Evolutionary conservation across 164 flowering plant species (phyloP), one percentile per base, ranked within the genome.

Genomic region (Warburgia ugandensis): DNA sequence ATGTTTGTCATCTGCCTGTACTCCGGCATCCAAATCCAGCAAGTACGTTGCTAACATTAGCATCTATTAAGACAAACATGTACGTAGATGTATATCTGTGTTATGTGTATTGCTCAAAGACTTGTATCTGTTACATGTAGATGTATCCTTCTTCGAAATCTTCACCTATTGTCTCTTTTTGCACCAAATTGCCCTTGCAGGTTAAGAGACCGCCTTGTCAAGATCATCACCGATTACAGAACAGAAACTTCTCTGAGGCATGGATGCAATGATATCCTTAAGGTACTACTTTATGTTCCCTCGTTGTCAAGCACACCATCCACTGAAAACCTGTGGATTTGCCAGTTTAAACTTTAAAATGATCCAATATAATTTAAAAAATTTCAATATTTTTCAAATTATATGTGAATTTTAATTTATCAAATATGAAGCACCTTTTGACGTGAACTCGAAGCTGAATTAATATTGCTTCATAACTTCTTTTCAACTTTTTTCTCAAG

Each of bases 171-270:
- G 10, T 9, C 20, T 8, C 3, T 45, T 22, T 23, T 19, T 48
- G n/a, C 20, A 13, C 23, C 19, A 35, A 33, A 9, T 7, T 46
- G 32, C 40, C 59, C 61, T 43, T 45, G 20, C 85, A 92, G 99
- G 70, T 87, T 92, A 21, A 74, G 97, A 60, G 94, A 92, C 55
- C 87, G 91, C 20, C 70, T 88, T 5, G 95, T 92, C 42, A 92
- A 92, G 68, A 86, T 92, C 42, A 75, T 88, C 35, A 92, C 95
- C 5, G 97, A 88, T 69, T 92, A 86, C 73, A 78, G 95, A 51
- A 92, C 97, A 9, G 99, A 92, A 70, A 92, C 97, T 31, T 88
- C 97, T 61, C 87, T 92, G 10, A 70, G 97, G 68, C 85, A 86
- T 59, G 96, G 99, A 10, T 92, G 99, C 73, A 92, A 92, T 66